These are phyloP conservation scores for Alternaria burnsii DNA, from an alignment of 2,329 filamentous ascomycete genomes.

Conservation along the genomic window DNA sequence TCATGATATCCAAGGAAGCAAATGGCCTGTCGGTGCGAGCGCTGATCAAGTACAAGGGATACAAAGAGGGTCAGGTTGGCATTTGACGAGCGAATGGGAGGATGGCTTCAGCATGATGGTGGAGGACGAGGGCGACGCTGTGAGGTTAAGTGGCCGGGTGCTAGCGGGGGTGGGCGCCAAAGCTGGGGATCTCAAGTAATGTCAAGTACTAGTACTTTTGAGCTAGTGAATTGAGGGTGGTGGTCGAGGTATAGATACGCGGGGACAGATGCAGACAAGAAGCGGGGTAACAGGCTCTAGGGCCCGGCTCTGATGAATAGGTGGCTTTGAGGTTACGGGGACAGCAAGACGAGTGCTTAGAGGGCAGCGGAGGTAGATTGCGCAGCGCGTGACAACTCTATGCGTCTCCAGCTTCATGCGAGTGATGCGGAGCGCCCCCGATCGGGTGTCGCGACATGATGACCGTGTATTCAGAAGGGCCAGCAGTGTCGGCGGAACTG, in stretches of 20 bases:
- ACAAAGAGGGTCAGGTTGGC: conserved; percentile 49
- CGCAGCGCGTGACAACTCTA: conserved; percentile 45
- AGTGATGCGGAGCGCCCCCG: conserved; percentile 37
- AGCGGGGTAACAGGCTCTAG: conserved; percentile 50
- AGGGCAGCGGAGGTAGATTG: conserved; percentile 37
- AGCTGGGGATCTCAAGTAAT: conserved; percentile 30
- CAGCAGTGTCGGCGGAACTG: neutral
- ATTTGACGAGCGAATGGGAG: conserved; percentile 48
- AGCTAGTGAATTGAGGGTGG: conserved; percentile 11
- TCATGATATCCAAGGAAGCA: conserved; percentile 51
- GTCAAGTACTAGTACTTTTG: conserved; percentile 40
- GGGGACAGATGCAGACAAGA: conserved; percentile 39
- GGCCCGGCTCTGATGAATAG: conserved; percentile 42
- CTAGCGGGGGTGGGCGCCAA: conserved; percentile 39
- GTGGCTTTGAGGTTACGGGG: conserved; percentile 48
- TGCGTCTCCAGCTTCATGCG: conserved; percentile 39
- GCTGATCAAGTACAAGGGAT: conserved; percentile 53
- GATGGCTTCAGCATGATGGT: conserved; percentile 33
- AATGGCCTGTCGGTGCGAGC: conserved; percentile 43
- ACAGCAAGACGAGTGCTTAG: conserved; percentile 36
- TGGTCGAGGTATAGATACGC: conserved; percentile 40
- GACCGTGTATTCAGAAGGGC: conserved; percentile 4
- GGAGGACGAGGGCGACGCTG: conserved; percentile 44
- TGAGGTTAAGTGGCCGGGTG: conserved; percentile 42
- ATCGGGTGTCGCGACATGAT: conserved; percentile 34